Conservation (phyloP, 164 flowering plant species). For the Sextonia rubra region DNA sequence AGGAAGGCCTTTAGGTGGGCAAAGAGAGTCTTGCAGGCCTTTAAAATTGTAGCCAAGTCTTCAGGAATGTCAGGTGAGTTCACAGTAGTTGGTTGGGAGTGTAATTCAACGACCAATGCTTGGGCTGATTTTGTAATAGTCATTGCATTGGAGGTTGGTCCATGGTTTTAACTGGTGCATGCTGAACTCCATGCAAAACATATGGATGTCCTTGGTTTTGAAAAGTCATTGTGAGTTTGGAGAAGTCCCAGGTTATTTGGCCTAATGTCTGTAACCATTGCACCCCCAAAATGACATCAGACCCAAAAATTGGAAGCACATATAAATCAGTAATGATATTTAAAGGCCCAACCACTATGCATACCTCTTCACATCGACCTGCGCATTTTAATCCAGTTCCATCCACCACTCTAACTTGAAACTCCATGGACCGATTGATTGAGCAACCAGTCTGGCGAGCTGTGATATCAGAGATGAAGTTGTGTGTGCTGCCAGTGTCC, state of each 20-base stretch:
- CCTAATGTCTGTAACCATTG: not conserved
- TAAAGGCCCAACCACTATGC: not conserved
- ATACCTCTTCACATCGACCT: not conserved
- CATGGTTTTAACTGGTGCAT: not conserved
- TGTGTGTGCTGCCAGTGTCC: constrained; percentile 3
- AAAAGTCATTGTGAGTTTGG: not conserved
- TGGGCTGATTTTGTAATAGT: not conserved
- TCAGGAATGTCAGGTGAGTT: too few species aligned
- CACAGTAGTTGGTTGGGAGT: too few species aligned
- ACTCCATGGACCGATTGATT: not conserved
- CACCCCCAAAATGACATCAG: not conserved
- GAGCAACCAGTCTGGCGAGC: not conserved
- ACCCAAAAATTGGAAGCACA: not conserved
- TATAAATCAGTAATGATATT: too few species aligned
- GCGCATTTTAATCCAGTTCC: not conserved
- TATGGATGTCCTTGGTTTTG: not conserved
- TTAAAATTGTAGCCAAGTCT: too few species aligned
- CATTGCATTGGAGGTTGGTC: not conserved
- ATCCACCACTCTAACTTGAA: not conserved
- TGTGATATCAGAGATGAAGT: not conserved
- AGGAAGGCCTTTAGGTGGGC: too few species aligned
- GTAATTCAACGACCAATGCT: too few species aligned
- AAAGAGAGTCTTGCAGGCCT: too few species aligned
- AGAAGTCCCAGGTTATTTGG: not conserved
- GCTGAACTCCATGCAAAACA: not conserved